Conservation (phyloP, 306 rosid species). For the Canavalia ensiformis region DNA sequence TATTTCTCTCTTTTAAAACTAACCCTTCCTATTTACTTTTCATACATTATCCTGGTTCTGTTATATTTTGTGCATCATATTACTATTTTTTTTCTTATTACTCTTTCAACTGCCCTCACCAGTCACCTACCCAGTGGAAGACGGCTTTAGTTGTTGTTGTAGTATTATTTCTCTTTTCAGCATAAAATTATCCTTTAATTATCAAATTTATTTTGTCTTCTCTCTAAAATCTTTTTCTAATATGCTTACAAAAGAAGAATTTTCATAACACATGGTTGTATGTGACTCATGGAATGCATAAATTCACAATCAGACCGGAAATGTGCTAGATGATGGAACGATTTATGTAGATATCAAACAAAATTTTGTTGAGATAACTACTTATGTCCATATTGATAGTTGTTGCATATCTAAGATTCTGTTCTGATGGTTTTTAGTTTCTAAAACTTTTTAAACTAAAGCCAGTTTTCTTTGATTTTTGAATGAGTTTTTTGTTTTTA, state of each 20-base stretch:
- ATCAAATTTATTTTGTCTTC: slow-evolving; percentile 11
- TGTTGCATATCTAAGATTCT: slow-evolving; percentile 22
- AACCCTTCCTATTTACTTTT: not conserved
- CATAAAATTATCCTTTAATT: slow-evolving; percentile 14
- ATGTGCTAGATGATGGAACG: not conserved
- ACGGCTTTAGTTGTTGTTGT: not conserved
- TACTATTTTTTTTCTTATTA: slow-evolving; percentile 11
- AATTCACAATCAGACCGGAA: slow-evolving; percentile 25
- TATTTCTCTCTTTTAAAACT: not conserved
- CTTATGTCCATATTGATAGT: not conserved
- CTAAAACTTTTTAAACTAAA: too few relatives aligned
- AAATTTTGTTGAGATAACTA: not conserved
- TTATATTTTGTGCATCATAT: slow-evolving; percentile 18
- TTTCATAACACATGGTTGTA: slow-evolving; percentile 1
- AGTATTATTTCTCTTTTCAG: not conserved
- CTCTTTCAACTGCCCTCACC: not conserved
- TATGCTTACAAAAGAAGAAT: slow-evolving; percentile 1
- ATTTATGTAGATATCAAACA: slow-evolving; percentile 23
- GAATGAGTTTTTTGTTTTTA: too few relatives aligned
- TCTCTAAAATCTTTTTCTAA: slow-evolving; percentile 24
- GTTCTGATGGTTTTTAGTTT: too few relatives aligned
- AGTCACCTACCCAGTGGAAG: not conserved
- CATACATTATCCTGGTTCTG: not conserved
- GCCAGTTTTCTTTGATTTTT: too few relatives aligned
- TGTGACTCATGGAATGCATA: slow-evolving; percentile 10